Conservation (phyloP, 176 grass and related monocot species). For the Oryza rufipogon region DNA sequence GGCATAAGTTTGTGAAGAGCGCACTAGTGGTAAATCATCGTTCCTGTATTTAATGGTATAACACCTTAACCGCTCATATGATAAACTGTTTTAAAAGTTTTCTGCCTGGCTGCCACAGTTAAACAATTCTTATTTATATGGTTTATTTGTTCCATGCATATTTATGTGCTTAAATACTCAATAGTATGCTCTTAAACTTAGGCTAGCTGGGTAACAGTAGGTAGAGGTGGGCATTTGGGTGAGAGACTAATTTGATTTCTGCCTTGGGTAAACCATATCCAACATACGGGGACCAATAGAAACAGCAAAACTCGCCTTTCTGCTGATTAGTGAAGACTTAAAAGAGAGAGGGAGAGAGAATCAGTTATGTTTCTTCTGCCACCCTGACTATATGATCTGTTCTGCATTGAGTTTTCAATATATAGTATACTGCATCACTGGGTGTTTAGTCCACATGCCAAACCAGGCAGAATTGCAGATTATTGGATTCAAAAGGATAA, state of each 20-base stretch:
- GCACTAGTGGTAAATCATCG: not conserved
- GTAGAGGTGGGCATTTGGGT: not conserved
- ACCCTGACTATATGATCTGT: not conserved
- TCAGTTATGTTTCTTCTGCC: not conserved
- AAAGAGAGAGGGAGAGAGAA: not conserved
- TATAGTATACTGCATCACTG: conserved; percentile 3
- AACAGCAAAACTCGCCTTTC: too few relatives aligned
- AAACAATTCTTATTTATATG: not conserved
- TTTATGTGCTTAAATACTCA: not conserved
- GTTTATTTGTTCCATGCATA: not conserved
- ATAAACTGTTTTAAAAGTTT: not conserved
- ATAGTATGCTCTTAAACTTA: not conserved
- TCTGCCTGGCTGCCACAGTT: not conserved
- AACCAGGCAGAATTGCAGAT: not conserved
- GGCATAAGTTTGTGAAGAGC: not conserved
- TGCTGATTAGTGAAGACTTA: too few relatives aligned
- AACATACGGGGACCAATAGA: not conserved
- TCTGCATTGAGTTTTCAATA: not conserved
- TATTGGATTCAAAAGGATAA: not conserved
- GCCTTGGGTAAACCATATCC: not conserved
- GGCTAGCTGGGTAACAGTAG: not conserved
- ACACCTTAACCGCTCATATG: not conserved
- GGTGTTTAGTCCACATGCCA: not conserved
- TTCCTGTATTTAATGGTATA: not conserved
- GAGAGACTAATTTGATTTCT: not conserved